Percentiles rank a stretch among this genome's conserved stretches.
phyloP scores from a whole-genome alignment of 345 rosid species.

The Raphanus raphanistrum region DNA sequence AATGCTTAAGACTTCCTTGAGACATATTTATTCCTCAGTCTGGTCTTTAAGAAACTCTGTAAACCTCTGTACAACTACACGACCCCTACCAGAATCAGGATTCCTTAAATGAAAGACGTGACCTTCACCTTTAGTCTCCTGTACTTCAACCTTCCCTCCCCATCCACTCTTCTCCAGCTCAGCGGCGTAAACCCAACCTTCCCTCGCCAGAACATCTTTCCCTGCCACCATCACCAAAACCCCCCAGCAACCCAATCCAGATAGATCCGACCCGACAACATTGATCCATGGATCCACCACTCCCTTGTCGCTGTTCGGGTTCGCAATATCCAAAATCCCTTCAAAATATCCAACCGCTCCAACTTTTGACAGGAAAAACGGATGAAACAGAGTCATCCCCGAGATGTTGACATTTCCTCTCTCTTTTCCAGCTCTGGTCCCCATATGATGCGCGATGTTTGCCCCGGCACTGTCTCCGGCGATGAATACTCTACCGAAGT shows the following conservation, averaged over 20 bases:
- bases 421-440: constrained; percentile 34
- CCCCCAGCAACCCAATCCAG: constrained; percentile 35
- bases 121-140: constrained; percentile 38
- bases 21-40: not conserved
- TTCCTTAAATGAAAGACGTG: constrained; percentile 45
- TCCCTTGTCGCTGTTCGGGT: constrained; percentile 39
- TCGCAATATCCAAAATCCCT: constrained; percentile 33
- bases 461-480: constrained; percentile 54
- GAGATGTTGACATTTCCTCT: not conserved
- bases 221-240: constrained; percentile 17
- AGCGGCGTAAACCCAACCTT: constrained; percentile 41
- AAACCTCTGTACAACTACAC: constrained; percentile 14
- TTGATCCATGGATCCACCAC: constrained; percentile 39
- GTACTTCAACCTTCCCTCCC: constrained; percentile 40
- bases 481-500: constrained; percentile 40
- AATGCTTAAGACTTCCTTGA: not conserved
- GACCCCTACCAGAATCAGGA: constrained; percentile 31
- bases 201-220: constrained; percentile 36
- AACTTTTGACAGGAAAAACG: constrained; percentile 42
- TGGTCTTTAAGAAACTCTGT: constrained; percentile 29
- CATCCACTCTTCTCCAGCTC: constrained; percentile 46
- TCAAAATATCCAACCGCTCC: not conserved
- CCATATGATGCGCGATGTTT: constrained; percentile 52
- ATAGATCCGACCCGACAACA: constrained; percentile 30
- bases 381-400: constrained; percentile 46